Percentiles rank a stretch among this genome's conserved stretches.
phyloP scores from a whole-genome alignment of 805 yeast species.

The Kluyveromyces nonfermentans region DNA sequence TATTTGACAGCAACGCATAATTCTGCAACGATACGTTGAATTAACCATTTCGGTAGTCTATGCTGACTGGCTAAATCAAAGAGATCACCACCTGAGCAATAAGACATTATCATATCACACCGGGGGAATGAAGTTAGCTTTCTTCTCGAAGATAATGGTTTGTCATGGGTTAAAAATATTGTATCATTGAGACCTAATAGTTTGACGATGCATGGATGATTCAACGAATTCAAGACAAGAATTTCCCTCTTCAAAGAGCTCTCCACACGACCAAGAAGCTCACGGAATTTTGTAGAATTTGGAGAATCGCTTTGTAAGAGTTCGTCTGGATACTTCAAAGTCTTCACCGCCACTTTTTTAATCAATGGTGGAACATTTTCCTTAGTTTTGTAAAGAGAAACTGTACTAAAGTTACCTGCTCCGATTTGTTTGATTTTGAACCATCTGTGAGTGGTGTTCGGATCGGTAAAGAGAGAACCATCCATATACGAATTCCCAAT shows the following conservation, averaged over 20 bases:
- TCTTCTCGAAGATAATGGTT: slow-evolving; percentile 18
- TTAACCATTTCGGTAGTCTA: slow-evolving; percentile 37
- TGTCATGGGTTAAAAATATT: slow-evolving; percentile 14
- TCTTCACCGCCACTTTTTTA: slow-evolving; percentile 58
- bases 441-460: slow-evolving; percentile 24
- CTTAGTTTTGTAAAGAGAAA: slow-evolving; percentile 37
- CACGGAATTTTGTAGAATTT: slow-evolving; percentile 32
- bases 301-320: slow-evolving; percentile 27
- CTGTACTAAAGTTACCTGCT: slow-evolving; percentile 60
- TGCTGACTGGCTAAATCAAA: slow-evolving; percentile 51
- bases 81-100: slow-evolving; percentile 78
- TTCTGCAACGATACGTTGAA: slow-evolving; percentile 62
- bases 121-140: slow-evolving; percentile 18
- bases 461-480: slow-evolving; percentile 13
- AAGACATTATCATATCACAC: slow-evolving; percentile 56
- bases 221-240: slow-evolving; percentile 44
- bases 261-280: slow-evolving; percentile 44
- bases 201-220: slow-evolving; percentile 63
- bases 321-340: slow-evolving; percentile 36
- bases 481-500: not conserved
- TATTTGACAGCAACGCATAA: slow-evolving; percentile 59
- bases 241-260: slow-evolving; percentile 65
- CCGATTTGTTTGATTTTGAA: slow-evolving; percentile 41
- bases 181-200: slow-evolving; percentile 40
- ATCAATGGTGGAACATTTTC: slow-evolving; percentile 11